phyloP scores from a whole-genome alignment of 75 land plant species.

The Azolla pinnata region DNA sequence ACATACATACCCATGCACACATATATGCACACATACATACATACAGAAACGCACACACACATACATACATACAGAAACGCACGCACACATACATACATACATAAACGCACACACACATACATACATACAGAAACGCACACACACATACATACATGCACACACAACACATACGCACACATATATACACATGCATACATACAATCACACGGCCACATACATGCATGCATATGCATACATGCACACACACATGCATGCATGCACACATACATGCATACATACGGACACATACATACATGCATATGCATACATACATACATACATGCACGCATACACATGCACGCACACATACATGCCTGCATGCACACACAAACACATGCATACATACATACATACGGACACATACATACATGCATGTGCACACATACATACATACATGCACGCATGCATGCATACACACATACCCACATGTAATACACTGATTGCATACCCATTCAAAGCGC shows the following conservation, averaged over 20 bases:
- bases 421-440: not conserved
- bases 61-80: not conserved
- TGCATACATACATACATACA: not conserved
- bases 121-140: not conserved
- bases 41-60: not conserved
- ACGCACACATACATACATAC: not conserved
- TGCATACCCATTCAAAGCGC: not conserved
- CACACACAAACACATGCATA: not conserved
- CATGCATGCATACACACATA: conserved; percentile 1
- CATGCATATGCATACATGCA: not conserved
- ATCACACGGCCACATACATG: not conserved
- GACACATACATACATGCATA: not conserved
- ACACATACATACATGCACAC: not conserved
- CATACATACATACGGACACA: not conserved
- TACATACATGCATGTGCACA: not conserved
- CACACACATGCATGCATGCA: not conserved
- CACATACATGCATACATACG: not conserved
- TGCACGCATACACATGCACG: not conserved
- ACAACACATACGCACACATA: not conserved
- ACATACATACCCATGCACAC: not conserved
- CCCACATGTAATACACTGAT: not conserved
- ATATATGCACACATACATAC: not conserved
- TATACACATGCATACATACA: not conserved
- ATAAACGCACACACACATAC: not conserved
- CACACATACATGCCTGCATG: not conserved